These are phyloP conservation scores for Alloteropsis semialata DNA, from an alignment of 176 grass and related monocot genomes.

Conservation along the genomic window DNA sequence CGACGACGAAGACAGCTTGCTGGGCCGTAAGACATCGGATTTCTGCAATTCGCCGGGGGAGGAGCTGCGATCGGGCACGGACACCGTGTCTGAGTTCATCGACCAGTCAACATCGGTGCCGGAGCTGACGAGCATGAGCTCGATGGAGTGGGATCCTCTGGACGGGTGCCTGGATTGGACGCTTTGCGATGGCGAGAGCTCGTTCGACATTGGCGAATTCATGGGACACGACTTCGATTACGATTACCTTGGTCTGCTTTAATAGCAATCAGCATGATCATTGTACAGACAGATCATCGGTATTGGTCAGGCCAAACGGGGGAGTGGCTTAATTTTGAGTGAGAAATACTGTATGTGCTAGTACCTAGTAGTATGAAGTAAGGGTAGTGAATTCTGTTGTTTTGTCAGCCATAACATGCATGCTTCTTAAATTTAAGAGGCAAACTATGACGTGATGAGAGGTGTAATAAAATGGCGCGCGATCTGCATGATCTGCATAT, in stretches of 20 bases:
- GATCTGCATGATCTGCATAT: background rate
- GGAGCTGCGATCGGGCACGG: background rate
- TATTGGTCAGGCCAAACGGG: background rate
- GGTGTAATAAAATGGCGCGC: background rate
- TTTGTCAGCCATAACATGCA: background rate
- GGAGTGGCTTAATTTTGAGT: background rate
- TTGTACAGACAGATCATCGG: background rate
- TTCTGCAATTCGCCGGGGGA: background rate
- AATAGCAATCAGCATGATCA: background rate
- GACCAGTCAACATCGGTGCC: background rate
- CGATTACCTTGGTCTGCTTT: background rate
- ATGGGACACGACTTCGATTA: background rate
- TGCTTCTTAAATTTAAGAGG: background rate
- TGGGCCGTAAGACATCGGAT: background rate
- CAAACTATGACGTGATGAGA: background rate
- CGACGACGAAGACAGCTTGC: background rate
- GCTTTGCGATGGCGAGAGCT: background rate
- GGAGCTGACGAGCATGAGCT: background rate
- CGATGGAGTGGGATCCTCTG: background rate
- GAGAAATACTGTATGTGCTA: background rate
- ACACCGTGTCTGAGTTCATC: background rate
- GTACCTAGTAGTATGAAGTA: background rate
- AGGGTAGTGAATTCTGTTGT: background rate
- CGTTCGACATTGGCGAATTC: background rate
- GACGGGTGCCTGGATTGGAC: background rate